Base-by-base conservation (phyloP, 495 filamentous ascomycete species). In the Penicillium cinerascens region DNA sequence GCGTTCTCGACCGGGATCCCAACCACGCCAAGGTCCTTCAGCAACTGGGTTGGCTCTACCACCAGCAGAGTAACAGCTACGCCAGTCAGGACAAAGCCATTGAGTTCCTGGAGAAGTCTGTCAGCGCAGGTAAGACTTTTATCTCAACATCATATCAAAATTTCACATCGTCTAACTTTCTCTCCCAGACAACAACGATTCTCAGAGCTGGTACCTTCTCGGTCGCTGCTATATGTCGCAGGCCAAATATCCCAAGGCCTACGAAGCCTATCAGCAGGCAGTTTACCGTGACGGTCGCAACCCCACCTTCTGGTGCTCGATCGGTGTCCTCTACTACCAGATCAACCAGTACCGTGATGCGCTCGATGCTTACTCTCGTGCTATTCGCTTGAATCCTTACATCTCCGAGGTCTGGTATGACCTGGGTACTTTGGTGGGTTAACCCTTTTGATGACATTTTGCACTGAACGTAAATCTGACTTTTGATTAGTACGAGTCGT, bases 371-470 rank as follows among this genome's bases (percentile, higher is more conserved):
- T 99, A 99, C 73, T 96, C 91, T 59, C 90, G 93, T 54, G 93
- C 93, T 39, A 99, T 99, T 62, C 89, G 93, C 52, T 75, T 99
- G 63, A 99, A 97, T 66, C 93, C 93, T 2, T 96, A 95, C 77
- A 99, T 99, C 56, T 97, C 93, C 4, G 93, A 99, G 69, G 93
- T 99, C 37, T 99, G 93, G 93, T 99, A 97, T 72, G 95, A 99
- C 74, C 75, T 99, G 37, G 93, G 93, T 37, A 99, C 95, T 60
- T 63, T 98, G n/a, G n/a, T n/a, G n/a, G n/a, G n/a, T n/a, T n/a
- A n/a, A n/a, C n/a, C n/a, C n/a, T n/a, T n/a, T n/a, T n/a, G n/a
- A n/a, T n/a, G n/a, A n/a, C n/a, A n/a, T n/a, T n/a, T n/a, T n/a
- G n/a, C n/a, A n/a, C n/a, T n/a, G n/a, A n/a, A n/a, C n/a, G n/a